Percentiles rank a stretch among this genome's conserved stretches.
phyloP scores from a whole-genome alignment of 352 stramenopile species.

The Pythium utonaiense region DNA sequence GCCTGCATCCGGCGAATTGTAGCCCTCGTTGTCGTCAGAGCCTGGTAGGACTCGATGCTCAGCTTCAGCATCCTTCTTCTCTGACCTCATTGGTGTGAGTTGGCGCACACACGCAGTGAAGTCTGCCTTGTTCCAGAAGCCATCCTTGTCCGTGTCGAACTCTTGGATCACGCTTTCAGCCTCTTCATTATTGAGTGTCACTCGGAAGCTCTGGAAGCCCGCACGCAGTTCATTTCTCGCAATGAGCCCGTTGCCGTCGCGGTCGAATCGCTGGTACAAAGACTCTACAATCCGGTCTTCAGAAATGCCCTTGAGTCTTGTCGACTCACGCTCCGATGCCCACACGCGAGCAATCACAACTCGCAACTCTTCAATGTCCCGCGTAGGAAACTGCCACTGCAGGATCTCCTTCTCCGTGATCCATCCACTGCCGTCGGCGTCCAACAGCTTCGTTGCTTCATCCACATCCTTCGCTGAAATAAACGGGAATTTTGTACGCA shows the following conservation, averaged over 20 bases:
- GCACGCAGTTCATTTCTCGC: slow-evolving; percentile 47
- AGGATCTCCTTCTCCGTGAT: slow-evolving; percentile 57
- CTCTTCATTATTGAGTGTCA: slow-evolving; percentile 42
- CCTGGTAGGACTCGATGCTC: neutral
- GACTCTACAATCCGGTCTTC: slow-evolving; percentile 22
- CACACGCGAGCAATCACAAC: slow-evolving; percentile 35
- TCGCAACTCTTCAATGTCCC: slow-evolving; percentile 62
- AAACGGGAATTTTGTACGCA: slow-evolving; percentile 25
- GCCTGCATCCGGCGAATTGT: slow-evolving; percentile 6
- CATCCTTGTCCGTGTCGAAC: slow-evolving; percentile 54
- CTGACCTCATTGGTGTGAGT: slow-evolving; percentile 23
- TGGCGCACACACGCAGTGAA: slow-evolving; percentile 45
- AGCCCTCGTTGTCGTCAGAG: slow-evolving; percentile 1
- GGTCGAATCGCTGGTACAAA: slow-evolving; percentile 54
- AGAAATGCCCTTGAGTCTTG: neutral
- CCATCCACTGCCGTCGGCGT: slow-evolving; percentile 61
- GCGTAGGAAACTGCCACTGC: slow-evolving; percentile 47
- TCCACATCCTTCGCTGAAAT: slow-evolving; percentile 30
- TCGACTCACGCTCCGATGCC: slow-evolving; percentile 17
- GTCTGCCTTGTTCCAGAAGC: slow-evolving; percentile 47
- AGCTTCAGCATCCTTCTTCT: neutral
- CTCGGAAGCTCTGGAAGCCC: slow-evolving; percentile 39
- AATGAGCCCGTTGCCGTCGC: slow-evolving; percentile 55
- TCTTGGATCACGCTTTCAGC: slow-evolving; percentile 36
- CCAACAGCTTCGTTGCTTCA: slow-evolving; percentile 34